phyloP scores from a whole-genome alignment of 345 rosid species.

The Syzygium grande region DNA sequence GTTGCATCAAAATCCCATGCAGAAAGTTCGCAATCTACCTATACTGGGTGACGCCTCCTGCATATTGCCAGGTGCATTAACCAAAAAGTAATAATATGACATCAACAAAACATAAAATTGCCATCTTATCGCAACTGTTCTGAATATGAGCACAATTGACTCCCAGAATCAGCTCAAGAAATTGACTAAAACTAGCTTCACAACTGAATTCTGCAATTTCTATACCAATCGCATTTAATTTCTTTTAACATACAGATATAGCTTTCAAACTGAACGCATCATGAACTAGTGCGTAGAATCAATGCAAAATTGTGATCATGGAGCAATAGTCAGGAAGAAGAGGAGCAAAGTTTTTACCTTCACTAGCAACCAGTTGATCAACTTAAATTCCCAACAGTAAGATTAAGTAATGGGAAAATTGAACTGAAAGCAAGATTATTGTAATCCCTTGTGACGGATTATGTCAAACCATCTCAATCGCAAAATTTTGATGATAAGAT shows the following conservation, averaged over 20 bases:
- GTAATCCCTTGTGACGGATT: not conserved
- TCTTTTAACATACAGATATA: not conserved
- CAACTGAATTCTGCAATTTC: not conserved
- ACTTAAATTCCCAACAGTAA: not conserved
- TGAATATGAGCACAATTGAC: not conserved
- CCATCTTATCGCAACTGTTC: not conserved
- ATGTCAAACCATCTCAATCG: not conserved
- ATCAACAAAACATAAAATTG: not conserved
- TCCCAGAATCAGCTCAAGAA: not conserved
- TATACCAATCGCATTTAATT: not conserved
- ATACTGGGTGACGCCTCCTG: conserved; percentile 78
- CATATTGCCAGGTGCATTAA: conserved; percentile 10
- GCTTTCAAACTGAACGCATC: not conserved
- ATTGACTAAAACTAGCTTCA: not conserved
- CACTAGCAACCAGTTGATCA: not conserved
- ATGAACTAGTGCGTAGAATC: not conserved
- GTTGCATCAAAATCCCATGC: not conserved
- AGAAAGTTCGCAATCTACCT: not conserved
- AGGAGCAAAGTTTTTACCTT: not conserved
- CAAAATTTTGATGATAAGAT: not conserved
- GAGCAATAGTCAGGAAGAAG: not conserved
- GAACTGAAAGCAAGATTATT: not conserved
- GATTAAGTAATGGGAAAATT: not conserved
- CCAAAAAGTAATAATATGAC: not conserved
- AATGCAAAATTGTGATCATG: not conserved